Percentiles rank a stretch among this genome's conserved stretches.
Evolutionary conservation across 768 basidiomycete species (phyloP).

Genomic region (Pleurotus citrinopileatus): DNA sequence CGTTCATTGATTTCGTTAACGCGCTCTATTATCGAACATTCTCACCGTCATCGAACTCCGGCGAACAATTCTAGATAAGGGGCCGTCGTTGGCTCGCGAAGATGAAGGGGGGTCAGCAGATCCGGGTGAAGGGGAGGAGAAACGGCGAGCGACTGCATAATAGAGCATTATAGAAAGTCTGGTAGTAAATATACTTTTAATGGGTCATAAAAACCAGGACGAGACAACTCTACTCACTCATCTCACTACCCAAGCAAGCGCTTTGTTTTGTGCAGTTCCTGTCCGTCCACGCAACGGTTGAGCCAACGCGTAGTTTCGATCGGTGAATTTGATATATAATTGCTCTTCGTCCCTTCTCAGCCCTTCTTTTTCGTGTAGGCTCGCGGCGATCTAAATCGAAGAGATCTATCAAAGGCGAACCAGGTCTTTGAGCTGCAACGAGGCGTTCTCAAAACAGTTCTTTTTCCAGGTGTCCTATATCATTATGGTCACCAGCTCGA

Average conservation of each 20-base stretch:
- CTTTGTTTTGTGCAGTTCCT: neutral
- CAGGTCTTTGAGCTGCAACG: constrained; percentile 6
- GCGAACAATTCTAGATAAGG: constrained; percentile 21
- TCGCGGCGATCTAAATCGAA: constrained; percentile 10
- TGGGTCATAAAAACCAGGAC: no score
- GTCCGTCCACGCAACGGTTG: neutral
- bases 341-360: constrained; percentile 8
- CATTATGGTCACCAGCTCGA: neutral
- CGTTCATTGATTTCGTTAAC: constrained; percentile 25
- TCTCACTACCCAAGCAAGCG: constrained; percentile 6
- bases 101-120: constrained; percentile 17
- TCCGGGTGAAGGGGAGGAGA: constrained; percentile 42
- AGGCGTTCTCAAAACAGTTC: constrained; percentile 4
- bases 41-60: constrained; percentile 17
- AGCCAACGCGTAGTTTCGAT: neutral
- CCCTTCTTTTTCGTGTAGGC: constrained; percentile 8
- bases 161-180: constrained; percentile 1
- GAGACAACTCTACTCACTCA: constrained; percentile 1
- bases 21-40: constrained; percentile 22
- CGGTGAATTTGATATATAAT: constrained; percentile 11
- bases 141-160: constrained; percentile 18
- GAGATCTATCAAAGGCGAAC: constrained; percentile 9
- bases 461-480: constrained; percentile 6
- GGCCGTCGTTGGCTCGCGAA: constrained; percentile 17
- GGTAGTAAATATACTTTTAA: neutral